Evolutionary conservation across 768 basidiomycete species (phyloP), one percentile per base, ranked within the genome.

Genomic region (Leucosporidium creatinivorum): DNA sequence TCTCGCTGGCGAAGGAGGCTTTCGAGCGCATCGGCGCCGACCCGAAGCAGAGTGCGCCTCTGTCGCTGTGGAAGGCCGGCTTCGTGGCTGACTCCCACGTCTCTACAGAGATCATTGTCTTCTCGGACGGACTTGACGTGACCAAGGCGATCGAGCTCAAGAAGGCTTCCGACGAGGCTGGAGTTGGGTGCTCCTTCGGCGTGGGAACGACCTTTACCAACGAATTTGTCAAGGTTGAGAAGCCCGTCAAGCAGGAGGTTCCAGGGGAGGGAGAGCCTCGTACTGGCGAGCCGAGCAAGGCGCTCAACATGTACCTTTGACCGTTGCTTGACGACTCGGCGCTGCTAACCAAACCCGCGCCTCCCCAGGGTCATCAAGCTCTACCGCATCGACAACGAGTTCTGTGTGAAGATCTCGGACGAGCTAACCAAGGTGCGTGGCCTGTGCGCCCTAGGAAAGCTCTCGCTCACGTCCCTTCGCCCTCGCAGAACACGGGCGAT

Each of bases 381-480:
- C 13, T 83, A 85, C 49, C 83, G 84, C 55, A 86, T 96, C 18
- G 81, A 89, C 74, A 84, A 83, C 15, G 81, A 81, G 65, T 85
- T 86, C 2, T 94, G 92, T 72, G 85, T 98, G 73, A 98, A 99
- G 79, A 85, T 99, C 73, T 93, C 91, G 63, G 96, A 97, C 77
- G 93, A 98, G 75, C 76, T 87, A 63, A 87, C 81, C 13, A 99
- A 98, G 85, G 87, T 85, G 47, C 17, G 75, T 58, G 7, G 33
- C 33, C 47, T 17, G n/a, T 51, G 21, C 28, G 9, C 33, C 39
- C 21, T 5, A 8, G 15, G 30, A n/a, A n/a, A n/a, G 31, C 17
- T 19, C 39, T 51, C 39, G 6, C 15, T 36, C 23, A n/a, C 17
- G 23, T 51, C 33, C 39, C 50, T 25, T 54, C 6, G 1, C 39